Evolutionary conservation across 148 eudicot genomes (phyloP).

Genomic region (Rhododendron ferrugineum): DNA sequence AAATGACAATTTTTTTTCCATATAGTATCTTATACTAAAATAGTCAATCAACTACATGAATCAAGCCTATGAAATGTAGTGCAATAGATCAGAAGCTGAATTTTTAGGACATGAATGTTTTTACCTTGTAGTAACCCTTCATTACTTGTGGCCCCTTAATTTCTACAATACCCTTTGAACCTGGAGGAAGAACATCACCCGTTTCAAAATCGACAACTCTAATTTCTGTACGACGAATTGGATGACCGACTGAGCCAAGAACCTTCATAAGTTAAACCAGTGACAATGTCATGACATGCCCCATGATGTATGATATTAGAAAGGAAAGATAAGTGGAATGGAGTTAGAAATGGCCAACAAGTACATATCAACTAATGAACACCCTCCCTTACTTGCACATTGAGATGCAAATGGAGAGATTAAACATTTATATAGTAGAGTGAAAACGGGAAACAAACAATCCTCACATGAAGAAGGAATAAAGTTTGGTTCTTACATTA

Average conservation of each 20-base stretch:
- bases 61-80: neutral
- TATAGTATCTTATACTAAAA: neutral
- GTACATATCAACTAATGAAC: neutral
- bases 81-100: neutral
- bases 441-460: neutral
- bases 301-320: neutral
- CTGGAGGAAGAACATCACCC: constrained; percentile 54
- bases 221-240: constrained; percentile 62
- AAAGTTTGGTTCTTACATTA: constrained; percentile 48
- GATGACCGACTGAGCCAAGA: constrained; percentile 80
- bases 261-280: constrained; percentile 47
- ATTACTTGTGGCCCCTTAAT: constrained; percentile 82
- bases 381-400: neutral
- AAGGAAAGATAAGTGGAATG: neutral
- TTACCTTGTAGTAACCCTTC: constrained; percentile 93
- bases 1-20: neutral
- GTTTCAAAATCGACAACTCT: constrained; percentile 69
- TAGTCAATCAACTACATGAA: neutral
- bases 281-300: constrained; percentile 15
- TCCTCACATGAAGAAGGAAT: neutral
- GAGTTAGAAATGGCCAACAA: neutral
- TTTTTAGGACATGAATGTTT: neutral
- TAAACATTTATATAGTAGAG: too few species aligned
- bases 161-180: constrained; percentile 71
- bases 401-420: neutral